Evolutionary conservation across 2,329 filamentous ascomycete genomes (phyloP).

Genomic region (Colletotrichum agaves): DNA sequence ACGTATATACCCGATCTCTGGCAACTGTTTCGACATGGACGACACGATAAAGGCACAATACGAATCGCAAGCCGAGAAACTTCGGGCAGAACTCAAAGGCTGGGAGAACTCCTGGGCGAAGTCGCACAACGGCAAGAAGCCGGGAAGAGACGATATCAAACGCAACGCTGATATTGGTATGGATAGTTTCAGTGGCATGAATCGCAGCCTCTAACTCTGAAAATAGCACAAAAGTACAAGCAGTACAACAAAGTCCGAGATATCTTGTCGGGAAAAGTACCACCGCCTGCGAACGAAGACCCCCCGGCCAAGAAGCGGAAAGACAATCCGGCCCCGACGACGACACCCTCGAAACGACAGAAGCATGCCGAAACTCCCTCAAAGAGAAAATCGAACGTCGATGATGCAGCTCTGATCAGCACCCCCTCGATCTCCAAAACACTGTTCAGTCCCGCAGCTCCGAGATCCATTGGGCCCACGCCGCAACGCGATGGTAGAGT

Average conservation of each 20-base stretch:
- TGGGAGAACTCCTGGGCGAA: conserved; percentile 78
- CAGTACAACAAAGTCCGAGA: conserved; percentile 76
- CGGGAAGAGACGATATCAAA: conserved; percentile 80
- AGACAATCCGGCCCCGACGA: conserved; percentile 46
- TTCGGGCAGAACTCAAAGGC: conserved; percentile 77
- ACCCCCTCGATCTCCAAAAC: conserved; percentile 68
- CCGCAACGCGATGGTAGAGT: conserved; percentile 83
- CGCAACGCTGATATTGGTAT: conserved; percentile 76
- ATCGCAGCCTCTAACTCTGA: background rate
- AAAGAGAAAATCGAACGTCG: conserved; percentile 48
- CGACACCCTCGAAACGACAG: conserved; percentile 64
- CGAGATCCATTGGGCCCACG: conserved; percentile 77
- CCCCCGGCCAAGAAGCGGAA: conserved; percentile 53
- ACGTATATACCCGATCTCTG: conserved; percentile 3
- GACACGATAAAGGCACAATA: conserved; percentile 55
- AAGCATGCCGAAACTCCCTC: conserved; percentile 60
- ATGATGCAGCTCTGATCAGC: conserved; percentile 55
- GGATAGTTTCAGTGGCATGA: conserved; percentile 27
- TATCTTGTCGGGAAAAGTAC: conserved; percentile 64
- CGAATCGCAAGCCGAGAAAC: conserved; percentile 60
- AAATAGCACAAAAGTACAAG: conserved; percentile 77
- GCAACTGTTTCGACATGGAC: conserved; percentile 54
- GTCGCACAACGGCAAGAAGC: conserved; percentile 73
- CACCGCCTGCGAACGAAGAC: conserved; percentile 52
- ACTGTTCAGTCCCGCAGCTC: conserved; percentile 68